Evolutionary conservation across 2,329 filamentous ascomycete species (phyloP), one percentile per base, ranked within the genome.

Genomic region (Stagonosporopsis tanaceti): DNA sequence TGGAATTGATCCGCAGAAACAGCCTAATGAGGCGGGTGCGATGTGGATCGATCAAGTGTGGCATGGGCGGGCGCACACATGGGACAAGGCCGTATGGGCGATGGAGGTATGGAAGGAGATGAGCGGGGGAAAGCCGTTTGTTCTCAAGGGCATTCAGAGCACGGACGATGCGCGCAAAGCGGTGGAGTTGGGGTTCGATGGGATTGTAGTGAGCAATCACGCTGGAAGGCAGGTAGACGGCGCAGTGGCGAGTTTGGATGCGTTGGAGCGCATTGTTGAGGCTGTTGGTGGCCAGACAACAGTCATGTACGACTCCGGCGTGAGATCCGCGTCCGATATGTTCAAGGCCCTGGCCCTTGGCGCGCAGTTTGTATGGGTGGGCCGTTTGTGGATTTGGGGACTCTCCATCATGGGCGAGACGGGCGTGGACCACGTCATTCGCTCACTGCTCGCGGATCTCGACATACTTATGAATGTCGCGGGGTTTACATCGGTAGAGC

Each of bases 141-240:
- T 62, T 46, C 73, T 92, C 25, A 92, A 92, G 73, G 89, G 89
- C 0, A 84, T 92, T n/a, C 88, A 91, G 76, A 85, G 83, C 14
- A 83, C 85, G 0, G 78, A 80, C 38, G 89, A 92, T 72, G 89
- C 89, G 14, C 78, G 81, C 50, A 81, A 79, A 63, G 86, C 86
- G 2, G 80, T 87, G 34, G 81, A 88, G 48, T 68, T 81, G 12
- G 88, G 87, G 0, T 84, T 85, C 3, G 85, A 91, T 62, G 89
- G 86, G 0, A 89, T 92, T 45, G 82, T 92, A 1, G 79, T 92
- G 1, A 85, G 82, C 14, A 92, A 92, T 64, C 89, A 92, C 70
- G 89, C 89, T 1, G 89, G 89, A 0, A 75, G 89, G 20, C 85
- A 88, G 71, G 83, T 88, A 2, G 86, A 88, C 63, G 85, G 85